Conservation (phyloP, 2,329 filamentous ascomycete genomes). For the Pyricularia pennisetigena region DNA sequence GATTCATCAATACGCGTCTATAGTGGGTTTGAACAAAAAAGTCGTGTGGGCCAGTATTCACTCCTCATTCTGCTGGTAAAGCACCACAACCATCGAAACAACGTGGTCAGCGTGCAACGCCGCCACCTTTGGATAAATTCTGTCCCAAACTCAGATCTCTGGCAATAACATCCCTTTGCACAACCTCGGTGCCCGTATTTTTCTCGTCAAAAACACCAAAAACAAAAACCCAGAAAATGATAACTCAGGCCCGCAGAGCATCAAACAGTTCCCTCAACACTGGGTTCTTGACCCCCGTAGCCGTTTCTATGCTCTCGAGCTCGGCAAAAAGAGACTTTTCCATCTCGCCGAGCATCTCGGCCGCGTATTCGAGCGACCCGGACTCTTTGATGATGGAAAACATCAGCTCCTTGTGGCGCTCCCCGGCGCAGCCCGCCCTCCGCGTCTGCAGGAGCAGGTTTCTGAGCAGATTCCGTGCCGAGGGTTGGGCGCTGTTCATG, state of each 20-base stretch:
- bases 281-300: not conserved
- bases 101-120: not conserved
- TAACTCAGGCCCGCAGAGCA: not conserved
- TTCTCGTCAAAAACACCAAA: too few relatives aligned
- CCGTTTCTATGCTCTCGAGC: not conserved
- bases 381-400: not conserved
- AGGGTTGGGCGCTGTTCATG: not conserved
- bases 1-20: too few relatives aligned
- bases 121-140: not conserved
- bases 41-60: too few relatives aligned
- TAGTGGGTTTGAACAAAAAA: too few relatives aligned
- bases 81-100: too few relatives aligned
- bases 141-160: too few relatives aligned
- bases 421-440: not conserved
- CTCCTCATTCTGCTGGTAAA: too few relatives aligned
- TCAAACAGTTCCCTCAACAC: not conserved
- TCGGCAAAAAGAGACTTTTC: not conserved
- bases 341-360: not conserved
- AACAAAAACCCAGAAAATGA: too few relatives aligned
- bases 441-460: not conserved
- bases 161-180: not conserved
- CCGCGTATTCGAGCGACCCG: not conserved
- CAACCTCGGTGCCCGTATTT: too few relatives aligned
- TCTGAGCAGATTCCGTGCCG: not conserved
- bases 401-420: not conserved